Conservation (phyloP, 768 basidiomycete species). For the Boletus rubroflammeus region DNA sequence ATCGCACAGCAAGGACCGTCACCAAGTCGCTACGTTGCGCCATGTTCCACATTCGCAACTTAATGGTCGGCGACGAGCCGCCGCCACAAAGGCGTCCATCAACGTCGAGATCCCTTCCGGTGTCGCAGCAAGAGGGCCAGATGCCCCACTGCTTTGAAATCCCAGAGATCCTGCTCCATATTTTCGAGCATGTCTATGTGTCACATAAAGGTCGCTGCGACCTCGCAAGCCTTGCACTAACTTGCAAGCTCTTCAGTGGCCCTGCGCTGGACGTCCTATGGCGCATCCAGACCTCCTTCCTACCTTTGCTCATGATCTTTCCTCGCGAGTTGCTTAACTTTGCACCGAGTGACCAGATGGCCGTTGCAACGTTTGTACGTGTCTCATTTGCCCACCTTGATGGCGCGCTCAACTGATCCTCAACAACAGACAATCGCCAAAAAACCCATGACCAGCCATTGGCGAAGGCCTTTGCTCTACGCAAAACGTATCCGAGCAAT, state of each 20-base stretch:
- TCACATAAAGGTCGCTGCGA: slow-evolving; percentile 4
- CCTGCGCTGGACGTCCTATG: slow-evolving; percentile 23
- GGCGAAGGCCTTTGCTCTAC: slow-evolving; percentile 19
- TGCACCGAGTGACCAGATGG: slow-evolving; percentile 12
- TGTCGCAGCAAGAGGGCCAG: background rate
- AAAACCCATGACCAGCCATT: slow-evolving; percentile 11
- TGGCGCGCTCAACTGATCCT: background rate
- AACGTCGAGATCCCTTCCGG: background rate
- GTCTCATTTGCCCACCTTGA: background rate
- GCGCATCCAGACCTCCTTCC: slow-evolving; percentile 17
- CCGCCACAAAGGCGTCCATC: background rate
- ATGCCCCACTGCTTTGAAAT: slow-evolving; percentile 15
- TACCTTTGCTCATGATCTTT: slow-evolving; percentile 17
- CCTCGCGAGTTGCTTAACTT: slow-evolving; percentile 17
- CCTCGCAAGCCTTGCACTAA: slow-evolving; percentile 13
- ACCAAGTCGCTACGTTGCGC: background rate
- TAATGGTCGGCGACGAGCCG: background rate
- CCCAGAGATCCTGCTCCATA: slow-evolving; percentile 13
- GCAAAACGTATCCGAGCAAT: slow-evolving; percentile 15
- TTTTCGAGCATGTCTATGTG: slow-evolving; percentile 17
- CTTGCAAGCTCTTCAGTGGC: slow-evolving; percentile 16
- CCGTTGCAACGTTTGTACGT: slow-evolving; percentile 18
- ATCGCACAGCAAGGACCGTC: slow-evolving; percentile 4
- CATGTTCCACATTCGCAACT: slow-evolving; percentile 1
- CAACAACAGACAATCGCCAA: slow-evolving; percentile 12